Base-by-base conservation (phyloP, 2,329 filamentous ascomycete species). In the Pseudocercospora fuligena region DNA sequence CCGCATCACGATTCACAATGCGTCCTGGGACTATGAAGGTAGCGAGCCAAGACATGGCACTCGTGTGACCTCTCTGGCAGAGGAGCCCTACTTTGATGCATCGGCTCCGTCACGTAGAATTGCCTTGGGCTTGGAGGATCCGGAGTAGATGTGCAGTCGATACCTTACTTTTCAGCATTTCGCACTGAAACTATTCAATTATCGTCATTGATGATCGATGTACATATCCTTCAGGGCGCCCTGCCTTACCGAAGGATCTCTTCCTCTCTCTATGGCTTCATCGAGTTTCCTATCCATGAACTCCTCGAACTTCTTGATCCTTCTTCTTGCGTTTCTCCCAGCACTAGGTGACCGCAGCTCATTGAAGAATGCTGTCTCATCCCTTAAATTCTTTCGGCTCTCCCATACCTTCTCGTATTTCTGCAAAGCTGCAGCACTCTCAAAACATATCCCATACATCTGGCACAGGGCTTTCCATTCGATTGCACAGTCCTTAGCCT, bases 11-110 rank as follows among this genome's bases (percentile, higher is more conserved):
- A 46, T 63, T 1, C 25, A 60, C 25, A 23, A 56, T 21, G n/a
- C 49, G 33, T 23, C 16, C 36, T 59, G 51, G 29, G 29, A 27
- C 40, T 92, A 92, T 73, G 89, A 86, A 36, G 88, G 88, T 1
- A 83, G 80, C 21, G 82, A 91, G 74, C 88, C 90, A 0, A 82
- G 90, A 46, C 90, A 93, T 75, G 90, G 90, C 2, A 92, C 90
- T 0, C 82, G 91, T 29, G 90, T 93, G 3, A 92, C 90, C 0
- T 82, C 88, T 43, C 40, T 43, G n/a, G 90, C 89, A 0, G 91
- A 93, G 80, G 89, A 89, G 81, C 90, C 90, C 0, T 89, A 84
- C 72, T 92, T 90, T 71, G 85, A 90, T 61, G 79, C 85, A 0
- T 80, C 84, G 9, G 90, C 90, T 1, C 89, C 89, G 0, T 90